Evolutionary conservation across 2,329 filamentous ascomycete genomes (phyloP), one percentile per base, ranked within the genome.

Genomic region (Capronia epimyces): DNA sequence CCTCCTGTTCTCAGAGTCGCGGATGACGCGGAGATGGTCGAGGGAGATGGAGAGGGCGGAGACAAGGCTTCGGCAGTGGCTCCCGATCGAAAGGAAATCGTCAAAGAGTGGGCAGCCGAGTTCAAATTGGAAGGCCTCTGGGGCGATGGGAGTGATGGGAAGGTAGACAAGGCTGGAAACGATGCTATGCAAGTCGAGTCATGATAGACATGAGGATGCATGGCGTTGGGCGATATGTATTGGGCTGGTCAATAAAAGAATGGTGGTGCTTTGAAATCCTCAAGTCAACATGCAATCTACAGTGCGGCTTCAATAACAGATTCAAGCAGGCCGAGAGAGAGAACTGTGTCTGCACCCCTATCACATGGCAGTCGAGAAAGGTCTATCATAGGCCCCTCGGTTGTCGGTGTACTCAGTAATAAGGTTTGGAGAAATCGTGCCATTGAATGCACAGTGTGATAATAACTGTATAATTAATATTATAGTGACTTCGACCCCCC

Each of bases 61-160:
- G 69, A 75, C 46, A 71, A 73, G 45, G 67, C 73, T 47, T 67
- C 75, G 60, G 75, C 79, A 56, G 50, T 60, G 12, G 67, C 64
- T 15, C 81, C 89, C 59, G 83, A 94, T 55, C 75, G 77, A 68
- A 89, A 94, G 74, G 74, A 89, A 70, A 88, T 97, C 67, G 89
- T 97, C 49, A 87, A 85, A 9, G 84, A 94, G 67, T 95, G 91
- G 89, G 87, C 90, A 6, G 83, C 87, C 63, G 91, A 97, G 70
- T 97, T 98, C 71, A 90, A 91, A 74, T 77, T 98, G 7, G 93
- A 96, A 56, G 93, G 89, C 1, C 72, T 98, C 12, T 97, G 87
- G 86, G 89, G 87, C 9, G 83, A 89, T 65, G 82, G 74, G 31
- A 49, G 31, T 20, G 55, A 43, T 27, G 45, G 32, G 4, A 40